Percentiles rank a stretch among this genome's conserved stretches.
phyloP scores from a whole-genome alignment of 2,329 filamentous ascomycete species.

The Triangularia verruculosa region DNA sequence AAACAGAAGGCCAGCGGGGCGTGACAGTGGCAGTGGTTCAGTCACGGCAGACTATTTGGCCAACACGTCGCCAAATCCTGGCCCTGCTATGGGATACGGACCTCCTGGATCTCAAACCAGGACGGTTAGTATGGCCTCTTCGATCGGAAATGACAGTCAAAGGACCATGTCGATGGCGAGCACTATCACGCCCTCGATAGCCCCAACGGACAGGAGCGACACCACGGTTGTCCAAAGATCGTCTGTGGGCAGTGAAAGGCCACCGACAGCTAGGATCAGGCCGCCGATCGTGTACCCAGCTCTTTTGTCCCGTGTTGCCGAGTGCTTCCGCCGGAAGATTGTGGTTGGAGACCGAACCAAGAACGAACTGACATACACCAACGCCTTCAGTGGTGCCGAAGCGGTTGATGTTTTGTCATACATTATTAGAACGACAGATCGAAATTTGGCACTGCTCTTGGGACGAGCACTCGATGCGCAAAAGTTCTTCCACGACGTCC shows the following conservation, averaged over 20 bases:
- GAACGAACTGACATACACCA: slow-evolving; percentile 96
- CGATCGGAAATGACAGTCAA: slow-evolving; percentile 46
- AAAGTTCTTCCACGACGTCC: slow-evolving; percentile 99
- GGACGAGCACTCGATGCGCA: slow-evolving; percentile 93
- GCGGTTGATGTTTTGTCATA: slow-evolving; percentile 93
- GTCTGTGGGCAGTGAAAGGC: slow-evolving; percentile 55
- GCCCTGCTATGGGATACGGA: slow-evolving; percentile 39
- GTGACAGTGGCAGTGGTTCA: slow-evolving; percentile 10
- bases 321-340: slow-evolving; percentile 88
- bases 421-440: slow-evolving; percentile 95
- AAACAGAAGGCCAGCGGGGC: slow-evolving; percentile 55
- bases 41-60: slow-evolving; percentile 18
- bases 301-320: slow-evolving; percentile 85
- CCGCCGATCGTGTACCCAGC: slow-evolving; percentile 92
- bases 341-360: slow-evolving; percentile 84
- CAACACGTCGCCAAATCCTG: slow-evolving; percentile 32
- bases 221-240: slow-evolving; percentile 49
- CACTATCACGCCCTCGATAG: slow-evolving; percentile 66
- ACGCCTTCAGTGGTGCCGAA: slow-evolving; percentile 92
- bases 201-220: slow-evolving; percentile 52
- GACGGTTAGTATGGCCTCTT: slow-evolving; percentile 61
- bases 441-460: slow-evolving; percentile 86
- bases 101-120: slow-evolving; percentile 54
- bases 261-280: slow-evolving; percentile 60
- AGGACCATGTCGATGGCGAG: slow-evolving; percentile 94